Evolutionary conservation across 2,329 filamentous ascomycete species (phyloP), one percentile per base, ranked within the genome.

Genomic region (Lomentospora prolificans): DNA sequence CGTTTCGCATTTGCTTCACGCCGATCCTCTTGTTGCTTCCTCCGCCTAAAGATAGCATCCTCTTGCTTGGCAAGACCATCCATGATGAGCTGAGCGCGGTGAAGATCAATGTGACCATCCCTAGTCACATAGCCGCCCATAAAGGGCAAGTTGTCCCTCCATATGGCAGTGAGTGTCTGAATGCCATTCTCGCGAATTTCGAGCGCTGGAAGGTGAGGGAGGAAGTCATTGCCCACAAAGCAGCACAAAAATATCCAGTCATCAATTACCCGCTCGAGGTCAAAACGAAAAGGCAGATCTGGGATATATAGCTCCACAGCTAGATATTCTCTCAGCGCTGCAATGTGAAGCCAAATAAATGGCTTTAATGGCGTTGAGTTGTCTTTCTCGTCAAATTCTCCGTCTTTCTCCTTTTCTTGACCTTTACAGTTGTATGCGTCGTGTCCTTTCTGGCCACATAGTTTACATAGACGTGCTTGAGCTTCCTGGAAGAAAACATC

Each of bases 181-280:
- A 99, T 99, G 51, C 92, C 92, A 67, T 96, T 91, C 66, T 99
- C 94, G 58, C 94, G 84, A 68, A 99, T 97, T 69, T 97, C 94
- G 57, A 99, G 79, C 64, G 92, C 95, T n/a, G 94, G 94, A 57
- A 99, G 76, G 77, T 99, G 94, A 53, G 94, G 94, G 62, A 99
- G 74, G 73, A 99, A 99, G 75, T 99, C 95, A 70, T 99, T 99
- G 62, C 92, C 92, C 57, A 97, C 92, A 68, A 97, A 97, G 74
- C 95, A 97, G 73, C 92, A 97, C 84, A 97, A 94, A 69, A 97
- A 97, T 12, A 97, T 90, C 94, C 92, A 97, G 67, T 97, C 92
- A 70, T 97, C 94, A 58, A 97, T 81, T 25, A 91, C 91, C 61
- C 94, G 85, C 71, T 99, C 94, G 48, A 99, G 77, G 67, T 99